Base-by-base conservation (phyloP, 805 yeast genomes). In the Metschnikowia baotianmanensis region DNA sequence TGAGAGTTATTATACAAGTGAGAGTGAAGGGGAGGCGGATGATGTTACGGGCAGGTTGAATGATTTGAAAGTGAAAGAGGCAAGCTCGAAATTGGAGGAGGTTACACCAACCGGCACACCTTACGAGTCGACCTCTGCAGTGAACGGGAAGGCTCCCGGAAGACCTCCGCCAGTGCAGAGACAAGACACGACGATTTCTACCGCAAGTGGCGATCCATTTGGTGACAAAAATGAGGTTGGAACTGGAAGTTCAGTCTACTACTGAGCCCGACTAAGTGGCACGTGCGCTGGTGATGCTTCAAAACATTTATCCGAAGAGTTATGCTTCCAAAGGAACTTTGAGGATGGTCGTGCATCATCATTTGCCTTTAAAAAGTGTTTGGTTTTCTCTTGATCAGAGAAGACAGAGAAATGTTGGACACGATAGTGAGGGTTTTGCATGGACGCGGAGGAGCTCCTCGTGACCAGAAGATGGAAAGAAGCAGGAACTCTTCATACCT, bases 1-100 rank as follows among this genome's bases (percentile, higher is more conserved):
- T 22, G 65, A 59, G 27, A 53, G 63, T 34, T 64, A 67, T 33
- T 78, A 72, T 40, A 71, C 72, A 10, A 68, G 64, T 18, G 60
- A 59, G 1, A 66, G 64, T 40, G 59, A 65, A 21, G 61, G 59
- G 6, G 73, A 66, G 43, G 72, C 65, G 7, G 48, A 35, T 10
- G 27, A 8, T 16, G 24, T 51, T 15, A 25, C 51, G 3, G 39
- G 30, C 10, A n/a, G 44, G 8, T 11, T 53, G 36, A 35, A 38
- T 16, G 27, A 34, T n/a, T 24, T 42, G 16, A 30, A 24, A 3
- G 38, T 53, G 6, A 52, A 36, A 20, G 57, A 56, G 12, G 35
- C 44, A 24, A 42, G 47, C 27, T 39, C 45, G 19, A 30, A 38
- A 7, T 39, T 41, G 31, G 48, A 34, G 17, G 42, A 37, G 4